A percentile compares a stretch with the other conserved stretches of the same genome.
phyloP scores from a whole-genome alignment of 192 early-diverging fungal species.

The Linnemannia hyalina region DNA sequence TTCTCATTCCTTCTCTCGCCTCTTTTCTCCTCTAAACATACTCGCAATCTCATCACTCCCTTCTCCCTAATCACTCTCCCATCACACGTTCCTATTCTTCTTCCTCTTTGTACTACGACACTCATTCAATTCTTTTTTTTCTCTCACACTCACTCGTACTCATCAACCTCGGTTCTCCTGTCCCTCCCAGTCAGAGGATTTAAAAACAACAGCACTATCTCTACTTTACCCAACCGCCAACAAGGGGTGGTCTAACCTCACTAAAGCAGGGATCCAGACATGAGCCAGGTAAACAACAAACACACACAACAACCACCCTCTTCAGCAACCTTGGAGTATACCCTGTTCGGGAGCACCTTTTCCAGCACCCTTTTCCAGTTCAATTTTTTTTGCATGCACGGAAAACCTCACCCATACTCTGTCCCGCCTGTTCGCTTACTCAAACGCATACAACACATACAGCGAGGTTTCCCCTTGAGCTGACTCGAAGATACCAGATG shows the following conservation, averaged over 20 bases:
- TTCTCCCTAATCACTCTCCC: too few species aligned
- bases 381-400: too few species aligned
- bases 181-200: neutral
- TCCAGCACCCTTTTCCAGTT: too few species aligned
- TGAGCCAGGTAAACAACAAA: neutral
- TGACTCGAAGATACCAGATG: neutral
- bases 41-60: too few species aligned
- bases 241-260: constrained; percentile 9
- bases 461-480: neutral
- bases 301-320: neutral
- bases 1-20: neutral
- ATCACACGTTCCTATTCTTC: too few species aligned
- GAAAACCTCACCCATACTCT: too few species aligned
- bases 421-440: neutral
- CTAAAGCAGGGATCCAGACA: neutral
- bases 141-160: neutral
- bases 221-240: neutral
- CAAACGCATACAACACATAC: neutral
- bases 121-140: neutral
- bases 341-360: too few species aligned
- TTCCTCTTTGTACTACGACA: neutral
- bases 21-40: neutral
- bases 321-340: neutral
- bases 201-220: neutral
- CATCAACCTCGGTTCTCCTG: neutral